Conservation (phyloP, 1,284 basidiomycete genomes). For the Microbotryomycetes sp. region DNA sequence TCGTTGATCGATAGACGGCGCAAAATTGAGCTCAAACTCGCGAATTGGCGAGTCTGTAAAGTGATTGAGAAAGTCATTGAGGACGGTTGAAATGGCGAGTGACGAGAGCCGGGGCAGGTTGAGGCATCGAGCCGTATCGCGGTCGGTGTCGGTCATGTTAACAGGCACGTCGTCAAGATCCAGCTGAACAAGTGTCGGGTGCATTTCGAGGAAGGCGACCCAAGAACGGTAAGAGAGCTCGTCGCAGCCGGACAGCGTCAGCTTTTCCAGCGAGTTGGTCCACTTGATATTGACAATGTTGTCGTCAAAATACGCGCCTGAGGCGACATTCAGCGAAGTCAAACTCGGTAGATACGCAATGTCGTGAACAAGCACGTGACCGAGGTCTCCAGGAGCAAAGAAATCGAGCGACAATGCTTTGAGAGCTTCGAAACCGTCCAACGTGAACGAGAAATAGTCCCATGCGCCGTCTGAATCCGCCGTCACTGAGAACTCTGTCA, state of each 20-base stretch:
- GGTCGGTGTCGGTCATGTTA: constrained; percentile 5
- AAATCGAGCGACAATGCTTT: background rate
- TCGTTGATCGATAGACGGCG: constrained; percentile 11
- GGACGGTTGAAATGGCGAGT: constrained; percentile 20
- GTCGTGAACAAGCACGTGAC: background rate
- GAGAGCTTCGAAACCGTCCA: no score
- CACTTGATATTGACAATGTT: background rate
- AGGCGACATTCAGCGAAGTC: background rate
- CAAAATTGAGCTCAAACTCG: constrained; percentile 13
- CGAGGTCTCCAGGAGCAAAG: background rate
- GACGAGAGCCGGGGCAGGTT: constrained; percentile 15
- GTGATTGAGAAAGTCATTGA: constrained; percentile 10
- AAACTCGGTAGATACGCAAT: no score
- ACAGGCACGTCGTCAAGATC: constrained; percentile 16
- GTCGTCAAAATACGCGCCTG: background rate
- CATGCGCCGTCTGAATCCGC: no score
- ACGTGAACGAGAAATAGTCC: no score
- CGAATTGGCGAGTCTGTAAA: constrained; percentile 9
- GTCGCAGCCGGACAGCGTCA: constrained; percentile 12
- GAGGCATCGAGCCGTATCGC: constrained; percentile 1
- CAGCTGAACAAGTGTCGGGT: constrained; percentile 16
- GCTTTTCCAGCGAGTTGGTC: constrained; percentile 5
- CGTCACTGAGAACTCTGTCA: no score
- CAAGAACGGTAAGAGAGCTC: constrained; percentile 19
- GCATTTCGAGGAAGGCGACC: constrained; percentile 13